These are phyloP conservation scores for Triticum timopheevii DNA, from an alignment of 176 grass and related monocot genomes.

Conservation along the genomic window DNA sequence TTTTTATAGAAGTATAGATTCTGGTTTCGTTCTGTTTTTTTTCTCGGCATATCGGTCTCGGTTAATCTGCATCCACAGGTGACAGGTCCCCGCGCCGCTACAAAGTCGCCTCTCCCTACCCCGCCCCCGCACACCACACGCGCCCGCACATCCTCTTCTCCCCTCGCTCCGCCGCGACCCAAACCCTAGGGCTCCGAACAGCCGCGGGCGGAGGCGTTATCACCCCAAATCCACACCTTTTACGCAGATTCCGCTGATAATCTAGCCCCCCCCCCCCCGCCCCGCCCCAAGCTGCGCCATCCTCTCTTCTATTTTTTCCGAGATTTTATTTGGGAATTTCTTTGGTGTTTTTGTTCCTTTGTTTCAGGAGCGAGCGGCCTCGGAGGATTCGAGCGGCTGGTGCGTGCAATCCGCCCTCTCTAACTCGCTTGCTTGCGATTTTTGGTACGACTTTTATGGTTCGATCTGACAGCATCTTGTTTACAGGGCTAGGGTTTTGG, in stretches of 20 bases:
- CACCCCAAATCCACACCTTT: background rate
- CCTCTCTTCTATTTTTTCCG: slow-evolving; percentile 23
- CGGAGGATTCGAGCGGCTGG: slow-evolving; percentile 38
- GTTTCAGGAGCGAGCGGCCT: slow-evolving; percentile 30
- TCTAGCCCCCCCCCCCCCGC: background rate
- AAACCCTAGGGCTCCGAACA: slow-evolving; percentile 45
- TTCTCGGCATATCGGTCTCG: too few species aligned
- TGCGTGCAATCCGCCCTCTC: slow-evolving; percentile 6
- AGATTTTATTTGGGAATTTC: slow-evolving; percentile 18
- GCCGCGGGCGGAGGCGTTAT: background rate
- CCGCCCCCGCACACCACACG: background rate
- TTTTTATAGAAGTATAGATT: too few species aligned
- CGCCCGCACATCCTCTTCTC: background rate
- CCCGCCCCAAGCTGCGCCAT: background rate
- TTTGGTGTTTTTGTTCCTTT: slow-evolving; percentile 36
- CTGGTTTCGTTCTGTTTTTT: too few species aligned
- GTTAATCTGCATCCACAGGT: background rate
- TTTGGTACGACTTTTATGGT: slow-evolving; percentile 2
- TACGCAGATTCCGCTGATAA: background rate
- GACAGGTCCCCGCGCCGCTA: background rate
- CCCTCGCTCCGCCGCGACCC: background rate
- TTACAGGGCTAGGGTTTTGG: slow-evolving; percentile 42
- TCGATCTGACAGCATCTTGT: slow-evolving; percentile 32
- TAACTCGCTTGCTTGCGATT: background rate
- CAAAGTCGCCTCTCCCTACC: background rate